These are phyloP conservation scores for Colletotrichum neosansevieriae DNA, from an alignment of 2,329 filamentous ascomycete species.

Conservation along the genomic window DNA sequence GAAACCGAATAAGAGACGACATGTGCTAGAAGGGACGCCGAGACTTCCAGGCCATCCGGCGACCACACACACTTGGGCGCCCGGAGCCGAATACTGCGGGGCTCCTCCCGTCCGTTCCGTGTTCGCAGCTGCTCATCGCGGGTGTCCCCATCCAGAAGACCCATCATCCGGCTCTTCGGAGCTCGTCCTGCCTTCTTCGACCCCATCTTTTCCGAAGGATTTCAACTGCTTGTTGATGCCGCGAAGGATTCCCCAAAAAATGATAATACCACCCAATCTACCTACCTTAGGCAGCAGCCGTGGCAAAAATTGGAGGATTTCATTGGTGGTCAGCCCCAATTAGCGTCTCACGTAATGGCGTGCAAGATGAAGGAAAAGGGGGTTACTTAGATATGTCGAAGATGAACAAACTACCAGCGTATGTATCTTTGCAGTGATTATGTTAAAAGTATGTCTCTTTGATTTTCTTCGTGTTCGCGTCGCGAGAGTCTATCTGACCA, in stretches of 20 bases:
- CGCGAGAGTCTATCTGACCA: no score
- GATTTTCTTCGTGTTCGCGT: no score
- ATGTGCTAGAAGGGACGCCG: slow-evolving; percentile 14
- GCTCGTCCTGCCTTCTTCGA: no score
- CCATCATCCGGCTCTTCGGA: no score
- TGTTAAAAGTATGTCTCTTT: no score
- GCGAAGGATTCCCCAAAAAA: background rate
- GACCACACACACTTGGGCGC: background rate
- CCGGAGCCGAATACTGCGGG: background rate
- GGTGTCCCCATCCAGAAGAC: background rate
- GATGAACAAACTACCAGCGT: no score
- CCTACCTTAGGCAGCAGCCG: background rate
- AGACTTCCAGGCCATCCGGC: background rate
- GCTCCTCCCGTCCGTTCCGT: no score
- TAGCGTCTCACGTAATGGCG: slow-evolving; percentile 25
- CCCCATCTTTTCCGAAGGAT: no score
- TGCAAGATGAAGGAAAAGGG: background rate
- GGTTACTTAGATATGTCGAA: background rate
- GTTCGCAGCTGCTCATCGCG: no score
- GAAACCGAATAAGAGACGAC: slow-evolving; percentile 35
- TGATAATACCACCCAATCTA: background rate
- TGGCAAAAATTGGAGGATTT: background rate
- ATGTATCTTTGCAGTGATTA: no score
- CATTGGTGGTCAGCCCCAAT: slow-evolving; percentile 2
- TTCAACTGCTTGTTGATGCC: no score